A percentile compares a stretch with the other conserved stretches of the same genome.
These are phyloP conservation scores for Tephrocybe rancida DNA, from an alignment of 768 basidiomycete genomes.

Conservation along the genomic window DNA sequence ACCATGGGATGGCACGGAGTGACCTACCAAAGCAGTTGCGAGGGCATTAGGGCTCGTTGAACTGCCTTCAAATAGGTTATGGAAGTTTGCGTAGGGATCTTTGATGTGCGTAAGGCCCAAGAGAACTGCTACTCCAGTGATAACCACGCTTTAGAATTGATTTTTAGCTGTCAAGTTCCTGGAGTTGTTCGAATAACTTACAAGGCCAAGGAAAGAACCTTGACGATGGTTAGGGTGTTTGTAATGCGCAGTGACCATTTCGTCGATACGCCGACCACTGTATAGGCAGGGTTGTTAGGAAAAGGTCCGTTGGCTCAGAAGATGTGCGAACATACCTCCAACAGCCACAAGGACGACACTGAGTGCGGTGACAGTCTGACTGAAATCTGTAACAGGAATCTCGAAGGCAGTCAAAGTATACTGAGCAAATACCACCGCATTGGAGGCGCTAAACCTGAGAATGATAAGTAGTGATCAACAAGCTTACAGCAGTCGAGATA, in stretches of 20 bases:
- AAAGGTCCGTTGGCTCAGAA: not conserved
- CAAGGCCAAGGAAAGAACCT: conserved; percentile 32
- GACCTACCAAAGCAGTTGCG: no score
- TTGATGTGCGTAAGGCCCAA: conserved; percentile 52
- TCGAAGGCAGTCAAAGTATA: conserved; percentile 35
- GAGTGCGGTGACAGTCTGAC: conserved; percentile 29
- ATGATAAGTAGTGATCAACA: not conserved
- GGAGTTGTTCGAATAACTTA: conserved; percentile 13
- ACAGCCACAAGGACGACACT: conserved; percentile 26
- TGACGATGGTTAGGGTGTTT: conserved; percentile 30
- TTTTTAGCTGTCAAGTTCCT: not conserved
- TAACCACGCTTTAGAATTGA: conserved; percentile 35
- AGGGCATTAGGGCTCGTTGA: no score
- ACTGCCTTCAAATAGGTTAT: no score
- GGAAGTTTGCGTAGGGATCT: conserved; percentile 41
- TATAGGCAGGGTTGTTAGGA: not conserved
- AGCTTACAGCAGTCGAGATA: not conserved
- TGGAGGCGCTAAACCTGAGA: conserved; percentile 32
- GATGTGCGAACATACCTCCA: conserved; percentile 19
- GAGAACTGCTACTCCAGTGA: conserved; percentile 61
- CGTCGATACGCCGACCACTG: conserved; percentile 36
- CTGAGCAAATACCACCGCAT: conserved; percentile 39
- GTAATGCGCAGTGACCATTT: conserved; percentile 35
- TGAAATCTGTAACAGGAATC: conserved; percentile 27
- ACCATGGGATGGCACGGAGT: not conserved